A percentile compares a stretch with the other conserved stretches of the same genome.
Conservation (phyloP, 2,329 filamentous ascomycete species). For the Leptodontidium sp. region DNA sequence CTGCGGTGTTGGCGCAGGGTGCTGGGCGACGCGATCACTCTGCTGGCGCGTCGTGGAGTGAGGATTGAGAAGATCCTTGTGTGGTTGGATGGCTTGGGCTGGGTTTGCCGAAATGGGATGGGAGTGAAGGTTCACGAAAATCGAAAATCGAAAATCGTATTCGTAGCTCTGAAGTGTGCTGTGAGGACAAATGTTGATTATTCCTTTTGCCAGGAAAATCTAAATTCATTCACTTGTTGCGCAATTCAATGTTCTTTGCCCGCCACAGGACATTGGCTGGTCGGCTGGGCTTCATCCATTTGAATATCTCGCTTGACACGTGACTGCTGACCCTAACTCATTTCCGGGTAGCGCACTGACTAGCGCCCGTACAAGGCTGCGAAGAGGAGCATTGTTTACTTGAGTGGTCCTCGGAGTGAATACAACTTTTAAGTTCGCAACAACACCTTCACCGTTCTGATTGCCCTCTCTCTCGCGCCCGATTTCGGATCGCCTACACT, state of each 20-base stretch:
- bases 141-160: conserved; percentile 3
- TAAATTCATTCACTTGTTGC: conserved; percentile 8
- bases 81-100: conserved; percentile 18
- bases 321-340: not conserved
- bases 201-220: not conserved
- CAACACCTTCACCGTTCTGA: not conserved
- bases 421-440: not conserved
- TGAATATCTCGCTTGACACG: not conserved
- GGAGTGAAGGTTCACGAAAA: conserved; percentile 17
- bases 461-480: not conserved
- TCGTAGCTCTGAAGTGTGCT: not conserved
- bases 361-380: conserved; percentile 9
- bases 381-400: conserved; percentile 9
- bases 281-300: conserved; percentile 2
- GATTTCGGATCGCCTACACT: conserved; percentile 10
- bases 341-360: not conserved
- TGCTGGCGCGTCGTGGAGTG: conserved; percentile 31
- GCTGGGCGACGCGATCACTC: conserved; percentile 27
- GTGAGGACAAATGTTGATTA: not conserved
- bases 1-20: conserved; percentile 26
- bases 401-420: not conserved
- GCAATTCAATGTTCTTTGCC: conserved; percentile 4
- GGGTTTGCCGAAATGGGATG: conserved; percentile 15
- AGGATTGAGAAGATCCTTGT: conserved; percentile 33
- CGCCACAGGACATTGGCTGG: not conserved